These are phyloP conservation scores for Potentilla sterilis DNA, from an alignment of 306 rosid species.

Conservation along the genomic window DNA sequence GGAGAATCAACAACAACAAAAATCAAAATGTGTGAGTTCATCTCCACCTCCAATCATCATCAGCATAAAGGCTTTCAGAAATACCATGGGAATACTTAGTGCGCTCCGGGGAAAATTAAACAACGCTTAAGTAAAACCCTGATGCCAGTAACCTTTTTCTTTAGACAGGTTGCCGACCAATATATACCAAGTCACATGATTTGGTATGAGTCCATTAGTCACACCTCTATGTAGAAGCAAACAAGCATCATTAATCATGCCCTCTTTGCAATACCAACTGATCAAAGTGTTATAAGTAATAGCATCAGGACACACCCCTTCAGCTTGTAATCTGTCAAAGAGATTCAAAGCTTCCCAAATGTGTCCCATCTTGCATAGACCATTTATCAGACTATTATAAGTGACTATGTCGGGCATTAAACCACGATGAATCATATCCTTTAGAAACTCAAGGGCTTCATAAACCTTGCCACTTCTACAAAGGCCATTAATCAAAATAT, in stretches of 20 bases:
- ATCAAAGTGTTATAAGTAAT: slow-evolving; percentile 79
- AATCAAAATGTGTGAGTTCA: neutral
- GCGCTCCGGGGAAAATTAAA: neutral
- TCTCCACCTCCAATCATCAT: slow-evolving; percentile 7
- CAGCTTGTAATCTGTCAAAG: slow-evolving; percentile 60
- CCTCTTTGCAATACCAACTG: slow-evolving; percentile 60
- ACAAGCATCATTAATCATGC: slow-evolving; percentile 61
- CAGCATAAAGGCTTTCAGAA: slow-evolving; percentile 4
- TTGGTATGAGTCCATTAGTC: slow-evolving; percentile 67
- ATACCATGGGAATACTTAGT: neutral
- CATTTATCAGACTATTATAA: slow-evolving; percentile 77
- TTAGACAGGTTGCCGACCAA: slow-evolving; percentile 49
- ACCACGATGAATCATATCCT: slow-evolving; percentile 69
- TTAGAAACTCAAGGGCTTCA: slow-evolving; percentile 68
- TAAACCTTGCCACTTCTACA: slow-evolving; percentile 69
- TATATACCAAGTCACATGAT: slow-evolving; percentile 69
- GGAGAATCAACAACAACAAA: neutral
- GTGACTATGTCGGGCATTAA: slow-evolving; percentile 76
- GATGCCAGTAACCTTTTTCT: slow-evolving; percentile 33
- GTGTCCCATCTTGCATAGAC: slow-evolving; percentile 69
- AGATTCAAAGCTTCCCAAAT: slow-evolving; percentile 65
- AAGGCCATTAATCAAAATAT: slow-evolving; percentile 70
- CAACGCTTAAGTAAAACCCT: slow-evolving; percentile 3
- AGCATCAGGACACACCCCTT: slow-evolving; percentile 70
- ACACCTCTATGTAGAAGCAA: slow-evolving; percentile 61